A percentile compares a stretch with the other conserved stretches of the same genome.
phyloP scores from a whole-genome alignment of 1,284 basidiomycete species.

The Puccinia triticina region DNA sequence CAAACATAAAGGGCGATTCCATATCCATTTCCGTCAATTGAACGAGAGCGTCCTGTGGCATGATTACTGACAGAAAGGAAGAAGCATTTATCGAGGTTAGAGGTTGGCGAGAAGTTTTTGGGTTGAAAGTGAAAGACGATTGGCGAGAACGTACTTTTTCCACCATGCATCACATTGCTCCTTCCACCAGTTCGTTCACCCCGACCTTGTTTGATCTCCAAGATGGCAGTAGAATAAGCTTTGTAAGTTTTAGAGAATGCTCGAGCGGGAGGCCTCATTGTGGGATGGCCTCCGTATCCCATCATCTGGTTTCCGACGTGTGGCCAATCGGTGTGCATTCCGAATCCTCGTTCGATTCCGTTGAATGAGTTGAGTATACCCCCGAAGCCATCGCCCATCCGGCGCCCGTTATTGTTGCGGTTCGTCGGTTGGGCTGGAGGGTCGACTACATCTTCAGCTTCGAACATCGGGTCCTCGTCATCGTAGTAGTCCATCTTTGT shows the following conservation, averaged over 20 bases:
- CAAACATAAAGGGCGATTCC: conserved; percentile 92
- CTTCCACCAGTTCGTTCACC: conserved; percentile 81
- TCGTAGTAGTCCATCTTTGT: conserved; percentile 46
- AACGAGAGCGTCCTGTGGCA: conserved; percentile 25
- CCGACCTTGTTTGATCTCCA: conserved; percentile 57
- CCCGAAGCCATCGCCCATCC: conserved; percentile 29
- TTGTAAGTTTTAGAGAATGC: conserved; percentile 79
- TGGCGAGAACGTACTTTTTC: conserved; percentile 73
- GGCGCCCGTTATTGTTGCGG: not conserved
- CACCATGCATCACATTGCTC: conserved; percentile 87
- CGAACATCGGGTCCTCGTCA: conserved; percentile 42
- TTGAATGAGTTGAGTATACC: conserved; percentile 43
- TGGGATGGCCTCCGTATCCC: conserved; percentile 52
- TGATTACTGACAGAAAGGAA: conserved; percentile 28
- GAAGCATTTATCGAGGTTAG: conserved; percentile 9
- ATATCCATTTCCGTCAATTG: conserved; percentile 77
- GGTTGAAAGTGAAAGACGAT: not conserved
- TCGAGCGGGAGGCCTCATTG: conserved; percentile 64
- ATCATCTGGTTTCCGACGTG: conserved; percentile 37
- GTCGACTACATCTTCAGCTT: conserved; percentile 22
- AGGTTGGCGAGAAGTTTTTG: conserved; percentile 15
- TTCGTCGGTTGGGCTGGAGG: not conserved
- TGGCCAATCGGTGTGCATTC: conserved; percentile 24
- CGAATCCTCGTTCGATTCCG: conserved; percentile 22
- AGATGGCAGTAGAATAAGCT: conserved; percentile 58